Evolutionary conservation across 2,329 filamentous ascomycete species (phyloP), one percentile per base, ranked within the genome.

Genomic region (Phialocephala subalpina): DNA sequence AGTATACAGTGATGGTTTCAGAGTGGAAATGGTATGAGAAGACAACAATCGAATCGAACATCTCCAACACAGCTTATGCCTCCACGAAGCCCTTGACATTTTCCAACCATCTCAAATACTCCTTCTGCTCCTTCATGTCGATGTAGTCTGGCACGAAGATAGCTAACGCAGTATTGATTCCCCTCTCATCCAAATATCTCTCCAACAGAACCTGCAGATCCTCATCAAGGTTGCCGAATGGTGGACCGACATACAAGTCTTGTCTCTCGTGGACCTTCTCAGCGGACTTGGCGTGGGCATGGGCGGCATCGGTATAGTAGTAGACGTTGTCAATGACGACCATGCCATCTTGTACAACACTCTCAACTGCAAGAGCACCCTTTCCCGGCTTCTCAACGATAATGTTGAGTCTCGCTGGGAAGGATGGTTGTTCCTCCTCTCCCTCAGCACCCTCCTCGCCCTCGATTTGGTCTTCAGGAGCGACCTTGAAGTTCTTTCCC

Each of bases 91-190:
- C 83, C 88, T 95, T 96, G 80, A 97, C 87, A 77, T 92, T 92
- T 80, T 89, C 87, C 79, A 99, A 83, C 96, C 97, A 99, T 72
- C 86, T 83, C 68, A 97, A 83, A 81, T 99, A 99, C 86, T 99
- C 96, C 82, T 90, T 92, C 88, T 98, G 95, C 88, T 99, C 96
- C 90, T 99, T 99, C 82, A 92, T 88, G 78, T 98, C 94, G 77
- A 98, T 94, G 83, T 97, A 99, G 79, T 98, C 94, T 42, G 94
- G 93, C 53, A 97, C 90, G 80, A 98, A 97, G 72, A 94, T 83
- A 62, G 94, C 95, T 74, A 99, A 87, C 66, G 90, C 87, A 74
- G 91, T 90, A 76, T 95, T 93, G 81, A 99, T 88, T 70, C 95
- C 96, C 74, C 96, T 89, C 86, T 97, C 96, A 80, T 97, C 94